phyloP scores from a whole-genome alignment of 2,329 filamentous ascomycete species.

The Colletotrichum sublineola region DNA sequence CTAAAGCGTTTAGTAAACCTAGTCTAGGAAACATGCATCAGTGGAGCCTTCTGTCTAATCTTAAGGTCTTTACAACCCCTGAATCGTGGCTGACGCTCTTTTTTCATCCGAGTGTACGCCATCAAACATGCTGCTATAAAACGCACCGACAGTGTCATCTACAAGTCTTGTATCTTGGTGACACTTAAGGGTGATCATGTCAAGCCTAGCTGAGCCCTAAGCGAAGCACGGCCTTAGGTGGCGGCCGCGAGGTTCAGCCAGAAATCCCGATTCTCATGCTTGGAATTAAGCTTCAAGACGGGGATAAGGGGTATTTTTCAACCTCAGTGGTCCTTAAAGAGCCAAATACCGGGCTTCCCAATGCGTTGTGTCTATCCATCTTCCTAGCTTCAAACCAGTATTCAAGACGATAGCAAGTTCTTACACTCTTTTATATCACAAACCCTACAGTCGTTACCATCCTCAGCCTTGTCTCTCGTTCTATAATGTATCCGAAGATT shows the following conservation, averaged over 20 bases:
- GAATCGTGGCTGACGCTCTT: neutral
- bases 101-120: conserved; percentile 9
- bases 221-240: neutral
- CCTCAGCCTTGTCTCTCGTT: neutral
- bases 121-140: neutral
- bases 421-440: neutral
- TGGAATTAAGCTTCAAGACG: conserved; percentile 21
- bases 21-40: neutral
- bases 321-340: conserved; percentile 1
- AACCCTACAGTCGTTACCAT: neutral
- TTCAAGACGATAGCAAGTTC: neutral
- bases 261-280: conserved; percentile 5
- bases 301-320: conserved; percentile 15
- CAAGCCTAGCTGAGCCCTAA: conserved; percentile 19
- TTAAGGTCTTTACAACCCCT: neutral
- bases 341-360: neutral
- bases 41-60: conserved; percentile 1
- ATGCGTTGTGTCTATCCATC: neutral
- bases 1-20: too few relatives aligned
- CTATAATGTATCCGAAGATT: conserved; percentile 46
- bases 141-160: neutral
- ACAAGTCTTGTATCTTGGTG: neutral
- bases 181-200: conserved; percentile 1
- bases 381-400: neutral
- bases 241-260: neutral